phyloP scores from a whole-genome alignment of 148 eudicot genomes.

The Amaranthus hypochondriacus region DNA sequence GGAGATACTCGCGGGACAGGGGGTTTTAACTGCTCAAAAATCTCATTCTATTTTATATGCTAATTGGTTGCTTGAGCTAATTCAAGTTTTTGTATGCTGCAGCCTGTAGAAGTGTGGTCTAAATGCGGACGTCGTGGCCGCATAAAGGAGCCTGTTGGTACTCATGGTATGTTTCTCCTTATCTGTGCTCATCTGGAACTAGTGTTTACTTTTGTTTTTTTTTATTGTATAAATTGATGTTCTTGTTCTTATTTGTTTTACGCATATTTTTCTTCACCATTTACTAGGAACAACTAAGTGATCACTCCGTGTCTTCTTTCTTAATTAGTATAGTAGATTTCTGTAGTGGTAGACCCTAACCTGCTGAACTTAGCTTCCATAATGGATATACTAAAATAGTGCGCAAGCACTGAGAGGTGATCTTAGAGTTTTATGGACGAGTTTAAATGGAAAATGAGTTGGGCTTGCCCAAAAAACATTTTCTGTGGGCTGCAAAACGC shows the following conservation, averaged over 20 bases:
- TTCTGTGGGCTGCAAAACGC: too few species aligned
- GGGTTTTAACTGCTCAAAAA: not conserved
- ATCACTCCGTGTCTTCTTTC: too few species aligned
- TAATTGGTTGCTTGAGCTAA: slow-evolving; percentile 1
- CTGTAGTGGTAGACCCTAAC: too few species aligned
- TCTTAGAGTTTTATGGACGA: too few species aligned
- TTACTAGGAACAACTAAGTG: too few species aligned
- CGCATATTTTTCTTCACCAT: not conserved
- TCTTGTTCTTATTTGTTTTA: not conserved
- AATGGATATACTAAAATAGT: too few species aligned
- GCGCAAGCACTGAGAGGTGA: too few species aligned
- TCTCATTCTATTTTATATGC: not conserved
- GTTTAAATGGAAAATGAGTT: too few species aligned
- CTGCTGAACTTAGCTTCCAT: too few species aligned
- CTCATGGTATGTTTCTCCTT: slow-evolving; percentile 64
- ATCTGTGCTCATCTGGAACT: not conserved
- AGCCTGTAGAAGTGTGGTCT: slow-evolving; percentile 91
- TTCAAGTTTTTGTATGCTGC: slow-evolving; percentile 24
- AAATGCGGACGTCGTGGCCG: slow-evolving; percentile 95
- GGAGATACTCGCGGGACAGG: not conserved
- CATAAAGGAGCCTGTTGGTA: slow-evolving; percentile 90
- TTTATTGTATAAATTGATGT: not conserved
- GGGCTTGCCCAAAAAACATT: too few species aligned
- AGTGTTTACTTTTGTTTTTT: not conserved
- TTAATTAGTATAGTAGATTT: too few species aligned